Base-by-base conservation (phyloP, 2,329 filamentous ascomycete species). In the Diaporthe vaccinii region DNA sequence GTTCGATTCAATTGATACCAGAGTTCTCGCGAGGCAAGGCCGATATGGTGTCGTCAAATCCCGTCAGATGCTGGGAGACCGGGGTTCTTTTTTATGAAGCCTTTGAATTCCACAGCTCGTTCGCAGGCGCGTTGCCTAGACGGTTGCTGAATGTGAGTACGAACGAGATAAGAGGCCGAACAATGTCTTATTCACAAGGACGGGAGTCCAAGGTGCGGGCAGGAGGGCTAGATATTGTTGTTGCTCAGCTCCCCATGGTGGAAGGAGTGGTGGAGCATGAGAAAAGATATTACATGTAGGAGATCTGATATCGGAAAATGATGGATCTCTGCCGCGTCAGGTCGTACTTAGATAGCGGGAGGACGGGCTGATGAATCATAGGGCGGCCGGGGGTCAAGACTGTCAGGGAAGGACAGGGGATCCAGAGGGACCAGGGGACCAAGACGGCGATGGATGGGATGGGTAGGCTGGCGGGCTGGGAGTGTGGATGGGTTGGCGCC, bases 361-460 rank as follows among this genome's bases (percentile, higher is more conserved):
- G 61, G 69, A 65, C 46, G 46, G 62, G 58, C 69, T 76, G 75
- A 76, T 76, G 75, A 76, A 73, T 76, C 75, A 76, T 76, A 73
- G 61, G 61, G 61, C 73, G 61, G 53, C 61, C 68, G 65, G 69
- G 61, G 59, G 41, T 61, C 20, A 57, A 72, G 70, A 73, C 41
- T 75, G 73, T 70, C 75, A 76, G 75, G 68, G 69, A 76, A 53
- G 44, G 55, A 53, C 61, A 67, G 34, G 74, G 72, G 44, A 44
- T 25, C 58, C 53, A 39, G 44, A 15, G 22, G 69, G 31, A 49
- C 44, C 36, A 46, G 25, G 46, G 71, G 58, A 34, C 58, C 22
- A 44, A 44, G 65, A 36, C 28, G 36, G 31, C 41, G 39, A 49
- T 46, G 62, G 62, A n/a, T 46, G 55, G 41, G 65, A 51, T 41